phyloP scores from a whole-genome alignment of 1,139 yeast genomes.

The Scheffersomyces segobiensis region DNA sequence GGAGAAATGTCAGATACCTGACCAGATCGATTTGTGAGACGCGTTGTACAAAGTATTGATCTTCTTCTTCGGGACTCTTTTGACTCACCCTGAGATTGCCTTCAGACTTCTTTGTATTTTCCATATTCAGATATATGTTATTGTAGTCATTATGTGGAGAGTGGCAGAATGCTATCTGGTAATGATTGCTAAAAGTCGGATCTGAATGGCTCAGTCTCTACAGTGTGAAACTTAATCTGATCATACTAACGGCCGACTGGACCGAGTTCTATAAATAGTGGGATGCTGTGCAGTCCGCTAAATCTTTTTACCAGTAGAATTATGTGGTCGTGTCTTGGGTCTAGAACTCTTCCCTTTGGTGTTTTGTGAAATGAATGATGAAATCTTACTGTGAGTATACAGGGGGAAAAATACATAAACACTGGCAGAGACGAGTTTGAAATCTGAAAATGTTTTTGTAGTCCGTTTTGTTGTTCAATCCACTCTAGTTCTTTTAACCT shows the following conservation, averaged over 20 bases:
- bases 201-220: background rate
- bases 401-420: background rate
- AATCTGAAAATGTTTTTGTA: background rate
- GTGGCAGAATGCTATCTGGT: background rate
- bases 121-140: background rate
- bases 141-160: background rate
- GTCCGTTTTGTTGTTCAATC: background rate
- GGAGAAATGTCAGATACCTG: conserved; percentile 26
- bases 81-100: background rate
- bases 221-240: background rate
- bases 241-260: background rate
- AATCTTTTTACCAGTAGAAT: background rate
- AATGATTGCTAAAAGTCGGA: background rate
- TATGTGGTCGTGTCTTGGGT: background rate
- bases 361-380: background rate
- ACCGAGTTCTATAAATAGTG: too few species aligned
- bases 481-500: background rate
- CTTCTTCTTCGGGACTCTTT: background rate
- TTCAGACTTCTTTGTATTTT: background rate
- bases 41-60: background rate
- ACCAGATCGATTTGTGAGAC: background rate
- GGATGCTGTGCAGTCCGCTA: background rate
- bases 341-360: background rate
- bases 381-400: background rate
- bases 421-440: background rate